phyloP scores from a whole-genome alignment of 176 grass and related monocot species.

The Cymbopogon citratus region DNA sequence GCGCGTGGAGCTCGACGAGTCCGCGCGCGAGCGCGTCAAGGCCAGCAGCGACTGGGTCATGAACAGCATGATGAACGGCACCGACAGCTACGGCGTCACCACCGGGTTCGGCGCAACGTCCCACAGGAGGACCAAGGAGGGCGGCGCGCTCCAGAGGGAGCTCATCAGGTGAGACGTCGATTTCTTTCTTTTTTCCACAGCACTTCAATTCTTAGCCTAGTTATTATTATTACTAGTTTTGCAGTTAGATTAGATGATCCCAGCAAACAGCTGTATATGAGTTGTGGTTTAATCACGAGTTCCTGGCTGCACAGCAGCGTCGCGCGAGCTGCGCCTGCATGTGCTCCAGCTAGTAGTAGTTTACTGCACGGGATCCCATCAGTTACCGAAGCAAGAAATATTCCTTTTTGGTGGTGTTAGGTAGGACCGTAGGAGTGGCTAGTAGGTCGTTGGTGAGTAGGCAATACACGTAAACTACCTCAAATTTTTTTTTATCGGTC shows the following conservation, averaged over 20 bases:
- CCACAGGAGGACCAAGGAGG: conserved; percentile 82
- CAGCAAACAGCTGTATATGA: background rate
- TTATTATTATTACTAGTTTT: background rate
- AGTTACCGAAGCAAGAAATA: background rate
- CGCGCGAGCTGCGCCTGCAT: background rate
- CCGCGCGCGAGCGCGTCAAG: conserved; percentile 58
- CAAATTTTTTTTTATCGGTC: background rate
- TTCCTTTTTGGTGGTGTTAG: background rate
- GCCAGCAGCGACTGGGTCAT: conserved; percentile 86
- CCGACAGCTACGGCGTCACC: conserved; percentile 94
- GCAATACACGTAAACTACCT: background rate
- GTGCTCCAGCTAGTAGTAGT: background rate
- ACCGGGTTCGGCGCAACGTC: conserved; percentile 94
- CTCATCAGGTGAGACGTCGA: conserved; percentile 65
- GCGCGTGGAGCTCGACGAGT: conserved; percentile 67
- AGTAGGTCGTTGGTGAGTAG: background rate
- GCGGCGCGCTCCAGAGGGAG: conserved; percentile 72
- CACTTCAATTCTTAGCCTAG: background rate
- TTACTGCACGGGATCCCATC: conserved; percentile 11
- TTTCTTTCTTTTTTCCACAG: background rate
- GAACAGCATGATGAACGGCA: conserved; percentile 77
- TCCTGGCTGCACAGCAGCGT: background rate
- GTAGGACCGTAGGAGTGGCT: background rate
- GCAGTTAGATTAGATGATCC: background rate
- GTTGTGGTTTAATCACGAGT: background rate